phyloP scores from a whole-genome alignment of 768 basidiomycete genomes.

The Butyriboletus loyo region DNA sequence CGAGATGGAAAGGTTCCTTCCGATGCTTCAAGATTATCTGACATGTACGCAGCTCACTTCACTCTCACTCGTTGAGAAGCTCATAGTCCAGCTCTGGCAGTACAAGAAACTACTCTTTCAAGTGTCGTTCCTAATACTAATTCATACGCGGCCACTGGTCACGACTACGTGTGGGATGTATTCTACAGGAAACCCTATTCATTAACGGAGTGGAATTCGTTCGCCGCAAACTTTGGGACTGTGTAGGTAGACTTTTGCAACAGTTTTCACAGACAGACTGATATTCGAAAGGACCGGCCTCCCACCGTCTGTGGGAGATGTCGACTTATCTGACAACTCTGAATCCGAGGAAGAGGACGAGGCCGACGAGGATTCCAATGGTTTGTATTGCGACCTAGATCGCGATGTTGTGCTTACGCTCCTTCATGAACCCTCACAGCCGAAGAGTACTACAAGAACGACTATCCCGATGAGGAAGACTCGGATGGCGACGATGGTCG shows the following conservation, averaged over 20 bases:
- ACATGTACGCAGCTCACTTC: conserved; percentile 41
- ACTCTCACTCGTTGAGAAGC: not conserved
- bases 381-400: conserved; percentile 33
- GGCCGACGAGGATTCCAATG: conserved; percentile 83
- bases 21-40: conserved; percentile 74
- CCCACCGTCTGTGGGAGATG: conserved; percentile 52
- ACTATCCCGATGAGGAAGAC: conserved; percentile 74
- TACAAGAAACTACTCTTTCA: conserved; percentile 26
- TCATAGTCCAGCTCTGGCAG: conserved; percentile 13
- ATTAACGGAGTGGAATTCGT: conserved; percentile 57
- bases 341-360: conserved; percentile 70
- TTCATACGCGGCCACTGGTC: conserved; percentile 13
- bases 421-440: conserved; percentile 38
- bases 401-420: not conserved
- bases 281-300: conserved; percentile 53
- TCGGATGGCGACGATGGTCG: conserved; percentile 41
- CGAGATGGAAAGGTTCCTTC: conserved; percentile 76
- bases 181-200: conserved; percentile 71
- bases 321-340: conserved; percentile 55
- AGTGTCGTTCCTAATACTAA: not conserved
- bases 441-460: conserved; percentile 82
- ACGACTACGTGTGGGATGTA: conserved; percentile 82
- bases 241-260: conserved; percentile 43
- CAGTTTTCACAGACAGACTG: not conserved
- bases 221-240: conserved; percentile 56